A percentile compares a stretch with the other conserved stretches of the same genome.
Conservation (phyloP, 306 rosid genomes). For the Vachellia collinsii region DNA sequence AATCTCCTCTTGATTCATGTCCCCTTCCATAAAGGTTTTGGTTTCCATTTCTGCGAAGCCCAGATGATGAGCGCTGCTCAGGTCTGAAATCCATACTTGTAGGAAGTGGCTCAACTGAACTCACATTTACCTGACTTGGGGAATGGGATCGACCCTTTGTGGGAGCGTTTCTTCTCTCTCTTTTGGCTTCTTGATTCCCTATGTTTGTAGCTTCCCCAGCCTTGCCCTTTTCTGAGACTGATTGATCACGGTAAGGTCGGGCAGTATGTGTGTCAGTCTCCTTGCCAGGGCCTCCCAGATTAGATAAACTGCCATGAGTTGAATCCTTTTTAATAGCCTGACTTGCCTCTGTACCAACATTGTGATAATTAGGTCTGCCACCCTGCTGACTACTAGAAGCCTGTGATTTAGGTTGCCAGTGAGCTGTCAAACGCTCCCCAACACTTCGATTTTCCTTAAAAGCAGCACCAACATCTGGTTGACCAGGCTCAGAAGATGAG, state of each 20-base stretch:
- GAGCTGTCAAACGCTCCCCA: slow-evolving; percentile 58
- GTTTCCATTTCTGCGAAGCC: slow-evolving; percentile 64
- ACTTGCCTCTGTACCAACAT: slow-evolving; percentile 40
- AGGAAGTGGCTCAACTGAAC: slow-evolving; percentile 51
- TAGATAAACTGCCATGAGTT: slow-evolving; percentile 32
- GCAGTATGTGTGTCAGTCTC: slow-evolving; percentile 35
- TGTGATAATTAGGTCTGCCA: slow-evolving; percentile 39
- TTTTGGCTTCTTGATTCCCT: slow-evolving; percentile 52
- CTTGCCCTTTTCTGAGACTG: slow-evolving; percentile 45
- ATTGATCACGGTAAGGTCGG: slow-evolving; percentile 51
- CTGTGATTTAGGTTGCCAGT: slow-evolving; percentile 76
- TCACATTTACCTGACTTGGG: slow-evolving; percentile 46
- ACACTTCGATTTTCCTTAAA: slow-evolving; percentile 54
- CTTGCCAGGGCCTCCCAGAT: slow-evolving; percentile 38
- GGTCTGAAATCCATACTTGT: slow-evolving; percentile 54
- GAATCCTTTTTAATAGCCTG: slow-evolving; percentile 41
- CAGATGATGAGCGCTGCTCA: slow-evolving; percentile 60
- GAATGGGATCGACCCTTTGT: slow-evolving; percentile 58
- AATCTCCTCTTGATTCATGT: slow-evolving; percentile 71
- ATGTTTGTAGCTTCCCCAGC: slow-evolving; percentile 50
- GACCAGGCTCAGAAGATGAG: slow-evolving; percentile 39
- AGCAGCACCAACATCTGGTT: slow-evolving; percentile 26
- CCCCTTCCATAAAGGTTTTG: slow-evolving; percentile 67
- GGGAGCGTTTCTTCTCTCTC: slow-evolving; percentile 62
- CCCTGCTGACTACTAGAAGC: slow-evolving; percentile 44